A percentile compares a stretch with the other conserved stretches of the same genome.
Conservation (phyloP, 768 basidiomycete genomes). For the Suillus variegatus region DNA sequence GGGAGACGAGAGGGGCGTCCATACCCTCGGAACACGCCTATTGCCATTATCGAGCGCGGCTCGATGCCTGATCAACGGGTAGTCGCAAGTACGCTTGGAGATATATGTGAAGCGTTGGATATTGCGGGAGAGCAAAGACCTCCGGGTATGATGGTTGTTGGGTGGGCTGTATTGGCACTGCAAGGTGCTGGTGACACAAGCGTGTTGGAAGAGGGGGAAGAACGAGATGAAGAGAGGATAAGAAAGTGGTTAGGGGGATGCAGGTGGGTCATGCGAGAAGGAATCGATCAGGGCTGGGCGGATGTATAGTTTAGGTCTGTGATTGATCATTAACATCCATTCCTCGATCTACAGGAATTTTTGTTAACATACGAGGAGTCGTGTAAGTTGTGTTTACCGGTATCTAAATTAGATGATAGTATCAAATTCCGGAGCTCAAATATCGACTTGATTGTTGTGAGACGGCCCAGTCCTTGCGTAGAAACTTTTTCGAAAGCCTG, state of each 20-base stretch:
- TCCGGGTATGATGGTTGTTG: constrained; percentile 95
- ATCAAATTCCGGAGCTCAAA: not conserved
- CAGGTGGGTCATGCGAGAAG: constrained; percentile 67
- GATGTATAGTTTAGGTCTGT: constrained; percentile 17
- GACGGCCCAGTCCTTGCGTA: not conserved
- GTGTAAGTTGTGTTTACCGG: not conserved
- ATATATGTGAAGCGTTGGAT: constrained; percentile 71
- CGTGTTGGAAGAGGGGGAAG: constrained; percentile 63
- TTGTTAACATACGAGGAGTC: not conserved
- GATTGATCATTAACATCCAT: not conserved
- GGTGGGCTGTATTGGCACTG: constrained; percentile 85
- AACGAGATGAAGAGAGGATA: constrained; percentile 46
- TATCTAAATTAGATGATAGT: not conserved
- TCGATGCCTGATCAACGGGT: constrained; percentile 92
- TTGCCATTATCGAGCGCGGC: constrained; percentile 94
- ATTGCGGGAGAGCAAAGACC: constrained; percentile 84
- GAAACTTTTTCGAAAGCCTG: not conserved
- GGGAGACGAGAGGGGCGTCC: constrained; percentile 51
- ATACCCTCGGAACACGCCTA: constrained; percentile 79
- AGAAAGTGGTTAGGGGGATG: constrained; percentile 57
- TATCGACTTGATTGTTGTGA: not conserved
- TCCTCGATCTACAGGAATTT: not conserved
- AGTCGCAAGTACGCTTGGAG: constrained; percentile 71
- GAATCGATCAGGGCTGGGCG: constrained; percentile 50
- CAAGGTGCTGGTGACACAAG: constrained; percentile 70